Percentiles rank a stretch among this genome's conserved stretches.
phyloP scores from a whole-genome alignment of 1,284 basidiomycete genomes.

The Boletus smithii region DNA sequence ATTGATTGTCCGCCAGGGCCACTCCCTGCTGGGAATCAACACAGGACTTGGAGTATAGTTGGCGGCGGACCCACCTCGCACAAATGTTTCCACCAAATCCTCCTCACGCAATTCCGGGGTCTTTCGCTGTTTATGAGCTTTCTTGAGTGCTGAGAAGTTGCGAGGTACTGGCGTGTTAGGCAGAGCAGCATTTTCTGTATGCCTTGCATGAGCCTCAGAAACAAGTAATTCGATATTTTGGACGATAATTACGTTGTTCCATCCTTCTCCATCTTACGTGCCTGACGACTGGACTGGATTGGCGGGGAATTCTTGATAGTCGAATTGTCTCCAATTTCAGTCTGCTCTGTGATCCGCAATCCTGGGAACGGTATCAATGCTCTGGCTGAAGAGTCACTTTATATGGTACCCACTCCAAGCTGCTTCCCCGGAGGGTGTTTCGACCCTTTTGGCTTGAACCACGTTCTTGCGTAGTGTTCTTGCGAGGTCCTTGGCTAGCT shows the following conservation, averaged over 20 bases:
- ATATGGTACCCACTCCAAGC: conserved; percentile 51
- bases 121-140: conserved; percentile 55
- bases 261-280: conserved; percentile 40
- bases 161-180: conserved; percentile 31
- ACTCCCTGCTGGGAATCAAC: conserved; percentile 49
- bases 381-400: background rate
- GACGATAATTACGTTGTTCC: conserved; percentile 33
- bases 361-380: conserved; percentile 37
- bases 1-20: conserved; percentile 84
- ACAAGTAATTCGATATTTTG: conserved; percentile 13
- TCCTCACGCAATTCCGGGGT: conserved; percentile 66
- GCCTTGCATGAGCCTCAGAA: conserved; percentile 35
- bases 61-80: conserved; percentile 53
- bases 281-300: conserved; percentile 43
- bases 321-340: conserved; percentile 73
- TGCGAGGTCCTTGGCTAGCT: conserved; percentile 61
- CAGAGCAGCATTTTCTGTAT: conserved; percentile 43
- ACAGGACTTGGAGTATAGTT: background rate
- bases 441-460: conserved; percentile 59
- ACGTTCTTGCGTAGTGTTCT: conserved; percentile 66
- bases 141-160: conserved; percentile 68
- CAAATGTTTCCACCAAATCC: conserved; percentile 74
- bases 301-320: conserved; percentile 56
- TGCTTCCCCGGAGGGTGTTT: conserved; percentile 36
- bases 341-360: conserved; percentile 61